These are phyloP conservation scores for Galerina sulciceps DNA, from an alignment of 768 basidiomycete species.

Conservation along the genomic window DNA sequence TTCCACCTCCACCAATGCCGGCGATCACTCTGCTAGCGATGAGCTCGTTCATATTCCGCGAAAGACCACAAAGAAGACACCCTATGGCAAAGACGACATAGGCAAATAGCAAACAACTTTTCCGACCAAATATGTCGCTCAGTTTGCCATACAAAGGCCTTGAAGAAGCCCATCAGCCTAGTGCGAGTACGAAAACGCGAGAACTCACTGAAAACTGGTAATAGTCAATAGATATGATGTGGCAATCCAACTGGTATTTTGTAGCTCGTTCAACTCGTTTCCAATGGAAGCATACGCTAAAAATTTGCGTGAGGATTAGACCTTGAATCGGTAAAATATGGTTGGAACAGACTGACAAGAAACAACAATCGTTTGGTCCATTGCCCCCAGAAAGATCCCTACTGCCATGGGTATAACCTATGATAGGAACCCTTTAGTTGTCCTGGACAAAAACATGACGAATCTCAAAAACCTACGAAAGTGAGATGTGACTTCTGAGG, in stretches of 20 bases:
- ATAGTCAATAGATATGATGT: slow-evolving; percentile 65
- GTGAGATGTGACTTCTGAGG: slow-evolving; percentile 26
- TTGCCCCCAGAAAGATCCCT: slow-evolving; percentile 50
- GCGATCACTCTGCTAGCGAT: slow-evolving; percentile 56
- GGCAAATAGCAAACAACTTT: slow-evolving; percentile 58
- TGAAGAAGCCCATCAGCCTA: background rate
- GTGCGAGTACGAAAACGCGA: background rate
- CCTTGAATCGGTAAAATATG: background rate
- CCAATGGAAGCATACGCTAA: slow-evolving; percentile 58
- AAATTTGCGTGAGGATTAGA: background rate
- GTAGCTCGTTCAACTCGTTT: slow-evolving; percentile 62
- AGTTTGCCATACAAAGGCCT: slow-evolving; percentile 70
- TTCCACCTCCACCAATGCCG: slow-evolving; percentile 66
- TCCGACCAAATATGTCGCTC: slow-evolving; percentile 69
- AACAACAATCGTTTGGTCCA: slow-evolving; percentile 55
- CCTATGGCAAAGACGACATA: slow-evolving; percentile 59
- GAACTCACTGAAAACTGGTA: slow-evolving; percentile 60
- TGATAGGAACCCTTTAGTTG: too few relatives aligned
- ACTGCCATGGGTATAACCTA: slow-evolving; percentile 50
- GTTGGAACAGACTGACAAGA: slow-evolving; percentile 37
- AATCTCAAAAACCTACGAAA: slow-evolving; percentile 18
- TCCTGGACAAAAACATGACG: slow-evolving; percentile 12
- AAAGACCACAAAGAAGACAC: slow-evolving; percentile 55
- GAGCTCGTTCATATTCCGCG: slow-evolving; percentile 57
- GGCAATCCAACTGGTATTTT: slow-evolving; percentile 71